Conservation (phyloP, 2,329 filamentous ascomycete genomes). For the Parascedosporium putredinis region DNA sequence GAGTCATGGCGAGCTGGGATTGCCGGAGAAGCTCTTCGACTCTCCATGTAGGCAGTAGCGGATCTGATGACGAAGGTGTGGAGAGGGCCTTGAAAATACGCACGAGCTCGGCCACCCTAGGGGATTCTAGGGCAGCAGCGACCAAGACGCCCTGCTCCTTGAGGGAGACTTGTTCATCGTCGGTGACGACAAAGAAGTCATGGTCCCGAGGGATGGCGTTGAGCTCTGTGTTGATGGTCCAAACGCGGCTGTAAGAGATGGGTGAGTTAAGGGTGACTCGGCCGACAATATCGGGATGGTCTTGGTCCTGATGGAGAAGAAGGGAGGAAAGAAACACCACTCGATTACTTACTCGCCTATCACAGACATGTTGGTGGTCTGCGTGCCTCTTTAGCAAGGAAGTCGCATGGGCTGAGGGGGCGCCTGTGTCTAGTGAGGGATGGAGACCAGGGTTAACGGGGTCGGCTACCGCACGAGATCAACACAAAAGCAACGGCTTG, state of each 20-base stretch:
- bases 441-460: too few species aligned
- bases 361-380: neutral
- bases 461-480: too few species aligned
- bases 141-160: slow-evolving; percentile 29
- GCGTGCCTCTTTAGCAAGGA: neutral
- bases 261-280: too few species aligned
- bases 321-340: neutral
- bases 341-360: neutral
- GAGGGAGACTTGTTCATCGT: slow-evolving; percentile 22
- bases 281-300: too few species aligned
- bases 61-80: slow-evolving; percentile 52
- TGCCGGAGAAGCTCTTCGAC: slow-evolving; percentile 54
- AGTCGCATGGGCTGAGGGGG: neutral
- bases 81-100: slow-evolving; percentile 61
- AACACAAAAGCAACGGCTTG: too few species aligned
- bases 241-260: slow-evolving; percentile 39
- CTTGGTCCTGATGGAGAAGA: too few species aligned
- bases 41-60: slow-evolving; percentile 47
- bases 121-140: slow-evolving; percentile 35
- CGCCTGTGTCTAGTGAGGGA: neutral
- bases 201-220: slow-evolving; percentile 35
- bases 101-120: slow-evolving; percentile 52
- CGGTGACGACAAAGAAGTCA: slow-evolving; percentile 22
- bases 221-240: slow-evolving; percentile 52
- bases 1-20: slow-evolving; percentile 40